phyloP scores from a whole-genome alignment of 345 rosid species.

The Acer saccharum region DNA sequence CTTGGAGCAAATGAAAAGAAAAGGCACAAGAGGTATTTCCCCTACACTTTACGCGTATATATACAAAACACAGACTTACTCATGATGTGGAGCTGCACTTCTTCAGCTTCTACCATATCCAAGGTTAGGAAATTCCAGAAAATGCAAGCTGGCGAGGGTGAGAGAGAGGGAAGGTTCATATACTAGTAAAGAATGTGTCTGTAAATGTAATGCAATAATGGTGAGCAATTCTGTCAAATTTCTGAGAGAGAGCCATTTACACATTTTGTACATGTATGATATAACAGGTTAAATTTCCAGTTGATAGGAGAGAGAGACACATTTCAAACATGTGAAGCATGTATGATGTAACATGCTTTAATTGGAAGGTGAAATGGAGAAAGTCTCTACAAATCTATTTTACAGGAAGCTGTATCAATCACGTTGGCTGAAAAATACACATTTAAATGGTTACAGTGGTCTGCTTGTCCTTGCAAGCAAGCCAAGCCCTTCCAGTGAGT shows the following conservation, averaged over 20 bases:
- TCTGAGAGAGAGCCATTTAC: neutral
- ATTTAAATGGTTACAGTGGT: too few species aligned
- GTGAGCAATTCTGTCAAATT: neutral
- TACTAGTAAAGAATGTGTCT: neutral
- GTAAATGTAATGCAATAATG: neutral
- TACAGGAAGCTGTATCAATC: too few species aligned
- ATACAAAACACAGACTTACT: too few species aligned
- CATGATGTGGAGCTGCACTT: slow-evolving; percentile 4
- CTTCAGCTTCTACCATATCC: neutral
- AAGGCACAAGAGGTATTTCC: too few species aligned
- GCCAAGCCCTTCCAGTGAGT: too few species aligned
- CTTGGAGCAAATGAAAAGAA: too few species aligned
- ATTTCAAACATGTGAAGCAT: too few species aligned
- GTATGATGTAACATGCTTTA: too few species aligned
- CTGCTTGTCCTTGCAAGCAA: too few species aligned
- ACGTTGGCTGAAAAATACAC: too few species aligned
- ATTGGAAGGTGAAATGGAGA: neutral
- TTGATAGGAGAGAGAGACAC: neutral
- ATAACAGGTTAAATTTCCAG: neutral
- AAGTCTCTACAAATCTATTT: neutral
- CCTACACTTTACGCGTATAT: neutral
- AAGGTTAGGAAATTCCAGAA: neutral
- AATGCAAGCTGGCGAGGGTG: neutral
- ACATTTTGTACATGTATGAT: neutral
- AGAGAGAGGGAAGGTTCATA: neutral